Base-by-base conservation (phyloP, 352 stramenopile genomes). In the Blastocystis sp. region DNA sequence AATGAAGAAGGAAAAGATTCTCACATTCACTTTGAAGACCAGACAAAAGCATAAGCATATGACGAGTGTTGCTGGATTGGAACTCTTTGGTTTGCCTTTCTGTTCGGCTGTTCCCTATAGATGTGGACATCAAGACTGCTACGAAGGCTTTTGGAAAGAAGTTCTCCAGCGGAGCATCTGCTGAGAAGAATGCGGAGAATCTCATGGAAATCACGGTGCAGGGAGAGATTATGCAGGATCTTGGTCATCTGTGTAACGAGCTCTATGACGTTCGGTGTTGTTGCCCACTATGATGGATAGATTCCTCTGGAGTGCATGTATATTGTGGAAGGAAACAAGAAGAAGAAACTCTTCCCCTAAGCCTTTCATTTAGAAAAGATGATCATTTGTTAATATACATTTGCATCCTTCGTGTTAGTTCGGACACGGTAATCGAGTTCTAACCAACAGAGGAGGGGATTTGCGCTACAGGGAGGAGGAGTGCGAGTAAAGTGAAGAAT, bases 71-170 rank as follows among this genome's bases (percentile, higher is more conserved):
- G 9, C 7, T 71, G 86, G 86, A 62, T 28, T 89, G n/a, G 76
- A 89, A 61, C 62, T 82, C 62, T 56, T 88, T 53, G 56, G 45
- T 86, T 7, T 76, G 21, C 2, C 14, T 70, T 40, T 21, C 3
- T 23, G 52, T 70, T 52, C 21, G 34, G 41, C n/a, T 69, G 7
- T 23, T 14, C 41, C 43, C 3, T 56, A 19, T 45, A 88, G 60
- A 89, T 66, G 53, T 88, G 34, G 81, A 89, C 56, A 64, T 89
- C n/a, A 89, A 89, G 59, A 71, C 77, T 59, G 77, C 77, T 65
- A 59, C 76, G 2, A 89, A 84, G 62, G 9, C 64, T 2, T 89
- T 89, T 79, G 74, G 76, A 23, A 89, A 86, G 40, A 89, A 89
- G 65, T 89, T 88, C 62, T 89, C 86, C 7, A 66, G 67, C 45